Conservation (phyloP, 805 yeast genomes). For the Teunomyces funiuensis region DNA sequence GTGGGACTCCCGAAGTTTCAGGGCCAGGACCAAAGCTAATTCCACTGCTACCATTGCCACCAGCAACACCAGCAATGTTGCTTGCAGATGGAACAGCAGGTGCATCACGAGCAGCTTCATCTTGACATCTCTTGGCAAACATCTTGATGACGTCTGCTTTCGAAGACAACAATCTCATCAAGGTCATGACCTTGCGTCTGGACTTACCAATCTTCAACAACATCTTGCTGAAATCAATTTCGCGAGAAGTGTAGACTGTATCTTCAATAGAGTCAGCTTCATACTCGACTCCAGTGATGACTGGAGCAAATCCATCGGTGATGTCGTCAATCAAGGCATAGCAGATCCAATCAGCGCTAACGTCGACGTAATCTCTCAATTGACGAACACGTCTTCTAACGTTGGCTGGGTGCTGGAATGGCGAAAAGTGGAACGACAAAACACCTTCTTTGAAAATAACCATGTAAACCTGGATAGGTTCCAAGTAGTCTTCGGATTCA, state of each 20-base stretch:
- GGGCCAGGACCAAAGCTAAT: slow-evolving; percentile 38
- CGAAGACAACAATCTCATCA: slow-evolving; percentile 29
- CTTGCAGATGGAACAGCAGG: slow-evolving; percentile 14
- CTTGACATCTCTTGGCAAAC: slow-evolving; percentile 31
- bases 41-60: slow-evolving; percentile 19
- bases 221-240: slow-evolving; percentile 23
- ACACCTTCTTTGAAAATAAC: slow-evolving; percentile 31
- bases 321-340: slow-evolving; percentile 32
- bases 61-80: slow-evolving; percentile 9
- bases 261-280: slow-evolving; percentile 32
- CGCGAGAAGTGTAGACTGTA: slow-evolving; percentile 24
- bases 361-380: slow-evolving; percentile 30
- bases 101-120: slow-evolving; percentile 19
- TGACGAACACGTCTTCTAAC: slow-evolving; percentile 30
- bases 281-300: slow-evolving; percentile 27
- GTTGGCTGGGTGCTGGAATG: slow-evolving; percentile 27
- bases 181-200: slow-evolving; percentile 28
- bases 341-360: slow-evolving; percentile 32
- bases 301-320: slow-evolving; percentile 31
- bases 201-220: slow-evolving; percentile 27
- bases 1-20: slow-evolving; percentile 19
- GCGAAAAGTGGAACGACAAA: slow-evolving; percentile 28
- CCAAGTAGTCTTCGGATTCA: slow-evolving; percentile 31
- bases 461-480: slow-evolving; percentile 29
- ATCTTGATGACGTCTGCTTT: slow-evolving; percentile 30